Percentiles rank a stretch among this genome's conserved stretches.
phyloP scores from a whole-genome alignment of 2,329 filamentous ascomycete species.

The Colletotrichum sp. region DNA sequence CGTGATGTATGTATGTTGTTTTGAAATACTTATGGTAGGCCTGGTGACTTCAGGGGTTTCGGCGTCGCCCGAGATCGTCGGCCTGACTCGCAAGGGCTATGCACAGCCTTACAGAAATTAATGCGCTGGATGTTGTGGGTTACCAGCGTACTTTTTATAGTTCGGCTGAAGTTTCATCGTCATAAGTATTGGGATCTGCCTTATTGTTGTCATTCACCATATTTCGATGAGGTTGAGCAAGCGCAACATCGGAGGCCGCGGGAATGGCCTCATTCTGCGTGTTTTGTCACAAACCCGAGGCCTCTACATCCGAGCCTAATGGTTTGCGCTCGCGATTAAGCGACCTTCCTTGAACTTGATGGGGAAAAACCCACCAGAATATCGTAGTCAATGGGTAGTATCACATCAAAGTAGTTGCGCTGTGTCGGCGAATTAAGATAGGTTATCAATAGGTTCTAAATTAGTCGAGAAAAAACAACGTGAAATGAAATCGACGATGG shows the following conservation, averaged over 20 bases:
- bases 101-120: slow-evolving; percentile 1
- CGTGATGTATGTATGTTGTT: background rate
- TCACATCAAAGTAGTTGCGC: background rate
- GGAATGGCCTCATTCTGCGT: background rate
- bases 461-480: background rate
- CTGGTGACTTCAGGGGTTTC: background rate
- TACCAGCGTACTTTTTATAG: background rate
- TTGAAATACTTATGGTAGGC: background rate
- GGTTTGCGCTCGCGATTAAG: background rate
- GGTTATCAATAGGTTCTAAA: background rate
- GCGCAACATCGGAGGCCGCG: background rate
- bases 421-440: background rate
- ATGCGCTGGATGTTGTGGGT: background rate
- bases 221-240: background rate
- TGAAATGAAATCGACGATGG: background rate
- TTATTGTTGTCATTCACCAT: background rate
- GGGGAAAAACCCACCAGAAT: fast-evolving
- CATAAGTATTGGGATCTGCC: background rate
- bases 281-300: background rate
- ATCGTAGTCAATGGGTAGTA: background rate
- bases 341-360: background rate
- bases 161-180: background rate
- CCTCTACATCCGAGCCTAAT: background rate
- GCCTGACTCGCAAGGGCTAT: background rate
- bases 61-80: background rate